Evolutionary conservation across 2,329 filamentous ascomycete species (phyloP).

Genomic region (Fusarium albidum): DNA sequence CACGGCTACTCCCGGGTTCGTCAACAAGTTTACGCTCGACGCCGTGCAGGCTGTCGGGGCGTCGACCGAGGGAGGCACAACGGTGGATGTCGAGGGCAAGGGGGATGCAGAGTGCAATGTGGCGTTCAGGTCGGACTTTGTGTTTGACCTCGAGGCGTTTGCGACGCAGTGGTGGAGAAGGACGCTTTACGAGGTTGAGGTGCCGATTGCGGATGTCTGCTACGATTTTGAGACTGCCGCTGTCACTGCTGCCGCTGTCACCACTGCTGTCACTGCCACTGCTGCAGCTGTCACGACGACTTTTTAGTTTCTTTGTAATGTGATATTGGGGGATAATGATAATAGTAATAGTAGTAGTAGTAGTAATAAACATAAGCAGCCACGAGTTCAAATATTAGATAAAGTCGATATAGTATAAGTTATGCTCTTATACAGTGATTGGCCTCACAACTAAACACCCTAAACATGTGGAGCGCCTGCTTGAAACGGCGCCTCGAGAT

Average conservation of each 20-base stretch:
- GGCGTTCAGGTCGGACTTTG: constrained; percentile 37
- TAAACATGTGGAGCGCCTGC: no score
- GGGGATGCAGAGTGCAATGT: constrained; percentile 33
- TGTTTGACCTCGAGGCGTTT: constrained; percentile 39
- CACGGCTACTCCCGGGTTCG: constrained; percentile 46
- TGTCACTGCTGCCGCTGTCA: neutral
- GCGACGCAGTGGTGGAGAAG: constrained; percentile 39
- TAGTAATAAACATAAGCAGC: no score
- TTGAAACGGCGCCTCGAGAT: no score
- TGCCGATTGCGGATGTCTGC: constrained; percentile 28
- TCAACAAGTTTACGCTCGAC: constrained; percentile 46
- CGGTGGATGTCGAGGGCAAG: neutral
- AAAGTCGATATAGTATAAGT: no score
- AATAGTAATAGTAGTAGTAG: no score
- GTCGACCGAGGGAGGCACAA: constrained; percentile 7
- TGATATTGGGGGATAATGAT: no score
- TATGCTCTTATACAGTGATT: no score
- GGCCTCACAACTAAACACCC: no score
- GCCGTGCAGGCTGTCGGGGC: constrained; percentile 37
- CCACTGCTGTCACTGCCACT: no score
- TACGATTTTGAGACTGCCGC: constrained; percentile 20
- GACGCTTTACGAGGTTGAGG: constrained; percentile 31
- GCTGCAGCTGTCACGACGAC: no score
- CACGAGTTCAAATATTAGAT: no score
- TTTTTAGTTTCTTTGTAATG: no score